Conservation (phyloP, 1,284 basidiomycete species). For the Trichosporon inkin region DNA sequence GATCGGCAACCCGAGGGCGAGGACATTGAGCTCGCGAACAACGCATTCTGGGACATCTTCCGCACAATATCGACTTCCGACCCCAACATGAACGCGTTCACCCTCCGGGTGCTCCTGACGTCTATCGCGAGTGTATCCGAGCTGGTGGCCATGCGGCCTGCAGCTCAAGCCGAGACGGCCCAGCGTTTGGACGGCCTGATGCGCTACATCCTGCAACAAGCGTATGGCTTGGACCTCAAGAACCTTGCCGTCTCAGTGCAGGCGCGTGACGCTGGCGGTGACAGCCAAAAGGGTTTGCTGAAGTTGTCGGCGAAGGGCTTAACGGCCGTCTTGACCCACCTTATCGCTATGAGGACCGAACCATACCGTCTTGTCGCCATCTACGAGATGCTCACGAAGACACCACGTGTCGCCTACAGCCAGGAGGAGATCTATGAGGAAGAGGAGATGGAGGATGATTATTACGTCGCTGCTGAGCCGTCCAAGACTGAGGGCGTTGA, state of each 20-base stretch:
- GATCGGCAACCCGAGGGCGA: neutral
- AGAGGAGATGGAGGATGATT: constrained; percentile 20
- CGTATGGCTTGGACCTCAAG: constrained; percentile 20
- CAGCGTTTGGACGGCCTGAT: constrained; percentile 14
- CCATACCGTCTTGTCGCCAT: constrained; percentile 15
- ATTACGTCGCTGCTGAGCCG: constrained; percentile 10
- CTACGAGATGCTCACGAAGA: constrained; percentile 18
- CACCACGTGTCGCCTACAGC: neutral
- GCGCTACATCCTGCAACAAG: constrained; percentile 14
- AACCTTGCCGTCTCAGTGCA: constrained; percentile 16
- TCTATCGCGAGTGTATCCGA: constrained; percentile 8
- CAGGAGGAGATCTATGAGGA: constrained; percentile 2
- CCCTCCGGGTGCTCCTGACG: constrained; percentile 16
- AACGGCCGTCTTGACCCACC: constrained; percentile 16
- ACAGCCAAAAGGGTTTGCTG: neutral
- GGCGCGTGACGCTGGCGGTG: neutral
- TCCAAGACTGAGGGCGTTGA: neutral
- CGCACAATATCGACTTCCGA: constrained; percentile 9
- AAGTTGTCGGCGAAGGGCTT: constrained; percentile 10
- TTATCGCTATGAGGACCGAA: neutral
- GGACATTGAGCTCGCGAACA: constrained; percentile 13
- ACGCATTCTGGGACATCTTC: constrained; percentile 22
- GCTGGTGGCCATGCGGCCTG: neutral
- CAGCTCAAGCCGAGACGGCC: neutral
- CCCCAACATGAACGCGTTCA: constrained; percentile 7